phyloP scores from a whole-genome alignment of 179 eudicot genomes.

The Carnegiea gigantea region DNA sequence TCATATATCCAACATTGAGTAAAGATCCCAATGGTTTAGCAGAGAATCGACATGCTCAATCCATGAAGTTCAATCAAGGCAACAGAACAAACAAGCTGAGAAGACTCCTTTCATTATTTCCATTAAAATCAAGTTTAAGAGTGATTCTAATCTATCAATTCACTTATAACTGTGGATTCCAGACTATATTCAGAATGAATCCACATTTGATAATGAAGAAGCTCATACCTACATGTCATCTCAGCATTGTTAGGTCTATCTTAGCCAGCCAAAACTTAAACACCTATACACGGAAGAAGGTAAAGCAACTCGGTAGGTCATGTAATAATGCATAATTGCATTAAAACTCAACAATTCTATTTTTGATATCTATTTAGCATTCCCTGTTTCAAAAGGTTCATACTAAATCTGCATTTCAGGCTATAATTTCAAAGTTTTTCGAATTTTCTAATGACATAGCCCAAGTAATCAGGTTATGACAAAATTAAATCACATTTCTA shows the following conservation, averaged over 20 bases:
- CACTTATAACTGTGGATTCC: not conserved
- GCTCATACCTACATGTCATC: not conserved
- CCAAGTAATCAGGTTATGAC: not conserved
- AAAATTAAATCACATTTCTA: no score
- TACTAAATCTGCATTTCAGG: not conserved
- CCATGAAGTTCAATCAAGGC: constrained; percentile 5
- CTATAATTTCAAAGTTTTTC: not conserved
- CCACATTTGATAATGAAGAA: not conserved
- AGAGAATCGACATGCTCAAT: constrained; percentile 1
- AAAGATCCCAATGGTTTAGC: not conserved
- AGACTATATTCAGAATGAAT: not conserved
- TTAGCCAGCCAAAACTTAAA: constrained; percentile 1
- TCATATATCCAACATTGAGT: not conserved
- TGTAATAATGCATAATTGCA: not conserved
- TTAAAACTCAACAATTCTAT: not conserved
- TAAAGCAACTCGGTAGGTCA: not conserved
- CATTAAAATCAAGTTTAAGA: not conserved
- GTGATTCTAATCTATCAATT: not conserved
- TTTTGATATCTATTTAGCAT: not conserved
- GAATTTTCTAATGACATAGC: not conserved
- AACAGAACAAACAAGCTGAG: not conserved
- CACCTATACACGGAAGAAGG: not conserved
- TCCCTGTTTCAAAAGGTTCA: not conserved
- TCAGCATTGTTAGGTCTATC: not conserved
- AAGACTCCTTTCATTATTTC: not conserved